A percentile compares a stretch with the other conserved stretches of the same genome.
phyloP scores from a whole-genome alignment of 495 filamentous ascomycete species.

The Glarea lozoyensis region DNA sequence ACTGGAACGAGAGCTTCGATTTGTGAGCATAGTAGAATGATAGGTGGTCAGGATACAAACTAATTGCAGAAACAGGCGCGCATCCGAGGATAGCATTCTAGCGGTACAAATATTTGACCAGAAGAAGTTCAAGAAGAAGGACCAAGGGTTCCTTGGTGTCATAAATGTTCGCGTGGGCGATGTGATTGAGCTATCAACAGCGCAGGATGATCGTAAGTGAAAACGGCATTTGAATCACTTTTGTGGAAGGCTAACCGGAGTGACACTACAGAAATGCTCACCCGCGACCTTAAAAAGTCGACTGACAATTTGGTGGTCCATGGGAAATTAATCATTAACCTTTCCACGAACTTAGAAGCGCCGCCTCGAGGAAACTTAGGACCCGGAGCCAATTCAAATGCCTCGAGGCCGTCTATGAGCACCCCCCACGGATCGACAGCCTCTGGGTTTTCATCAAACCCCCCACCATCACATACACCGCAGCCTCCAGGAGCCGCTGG shows the following conservation, averaged over 20 bases:
- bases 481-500: constrained; percentile 11
- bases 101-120: constrained; percentile 98
- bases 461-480: constrained; percentile 10
- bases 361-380: constrained; percentile 9
- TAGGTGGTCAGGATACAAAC: constrained; percentile 6
- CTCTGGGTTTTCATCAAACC: constrained; percentile 12
- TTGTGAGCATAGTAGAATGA: constrained; percentile 50
- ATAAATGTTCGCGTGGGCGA: constrained; percentile 94
- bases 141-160: constrained; percentile 94
- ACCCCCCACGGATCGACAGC: constrained; percentile 15
- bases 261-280: constrained; percentile 70
- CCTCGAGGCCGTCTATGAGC: constrained; percentile 15
- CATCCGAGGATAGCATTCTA: constrained; percentile 88
- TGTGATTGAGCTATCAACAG: constrained; percentile 80
- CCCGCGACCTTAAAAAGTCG: constrained; percentile 95
- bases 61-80: constrained; percentile 48
- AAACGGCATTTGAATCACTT: not conserved
- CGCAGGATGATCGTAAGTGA: constrained; percentile 84
- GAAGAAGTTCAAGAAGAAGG: constrained; percentile 99
- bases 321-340: constrained; percentile 91
- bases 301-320: constrained; percentile 97
- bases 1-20: constrained; percentile 99
- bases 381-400: constrained; percentile 11
- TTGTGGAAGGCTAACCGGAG: constrained; percentile 7
- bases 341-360: constrained; percentile 72